Evolutionary conservation across 176 grass and related monocot genomes (phyloP).

Genomic region (Otatea glauca): DNA sequence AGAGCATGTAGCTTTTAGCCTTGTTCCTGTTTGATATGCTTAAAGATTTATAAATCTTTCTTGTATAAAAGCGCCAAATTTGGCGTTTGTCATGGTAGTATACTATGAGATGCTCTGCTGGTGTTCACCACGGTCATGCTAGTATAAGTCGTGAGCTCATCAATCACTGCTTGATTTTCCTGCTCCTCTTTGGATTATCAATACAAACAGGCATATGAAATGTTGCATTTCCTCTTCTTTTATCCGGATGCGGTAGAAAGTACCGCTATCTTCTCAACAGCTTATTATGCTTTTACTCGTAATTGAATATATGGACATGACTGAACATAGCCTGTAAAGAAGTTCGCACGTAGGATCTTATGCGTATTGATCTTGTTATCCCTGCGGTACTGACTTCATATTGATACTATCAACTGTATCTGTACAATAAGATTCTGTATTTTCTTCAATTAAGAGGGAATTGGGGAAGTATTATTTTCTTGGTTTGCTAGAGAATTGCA

Average conservation of each 20-base stretch:
- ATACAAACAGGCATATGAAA: neutral
- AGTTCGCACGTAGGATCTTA: neutral
- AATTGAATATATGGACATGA: neutral
- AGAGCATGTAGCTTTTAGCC: neutral
- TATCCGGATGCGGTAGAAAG: neutral
- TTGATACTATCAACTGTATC: neutral
- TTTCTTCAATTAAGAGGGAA: neutral
- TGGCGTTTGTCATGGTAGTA: neutral
- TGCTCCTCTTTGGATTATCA: neutral
- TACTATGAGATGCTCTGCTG: constrained; percentile 3
- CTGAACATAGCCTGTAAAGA: neutral
- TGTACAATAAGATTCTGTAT: neutral
- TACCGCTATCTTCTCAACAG: neutral
- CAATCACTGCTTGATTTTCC: neutral
- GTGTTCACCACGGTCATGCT: neutral
- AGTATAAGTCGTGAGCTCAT: neutral
- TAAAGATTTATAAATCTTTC: neutral
- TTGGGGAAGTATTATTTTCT: neutral
- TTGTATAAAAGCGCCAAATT: neutral
- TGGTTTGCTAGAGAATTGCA: neutral
- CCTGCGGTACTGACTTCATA: neutral
- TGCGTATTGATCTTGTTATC: constrained; percentile 10
- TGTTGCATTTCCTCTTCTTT: neutral
- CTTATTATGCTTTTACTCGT: neutral
- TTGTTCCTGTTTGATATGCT: neutral